Evolutionary conservation across 2,329 filamentous ascomycete genomes (phyloP).

Genomic region (Pseudogymnoascus sp.): DNA sequence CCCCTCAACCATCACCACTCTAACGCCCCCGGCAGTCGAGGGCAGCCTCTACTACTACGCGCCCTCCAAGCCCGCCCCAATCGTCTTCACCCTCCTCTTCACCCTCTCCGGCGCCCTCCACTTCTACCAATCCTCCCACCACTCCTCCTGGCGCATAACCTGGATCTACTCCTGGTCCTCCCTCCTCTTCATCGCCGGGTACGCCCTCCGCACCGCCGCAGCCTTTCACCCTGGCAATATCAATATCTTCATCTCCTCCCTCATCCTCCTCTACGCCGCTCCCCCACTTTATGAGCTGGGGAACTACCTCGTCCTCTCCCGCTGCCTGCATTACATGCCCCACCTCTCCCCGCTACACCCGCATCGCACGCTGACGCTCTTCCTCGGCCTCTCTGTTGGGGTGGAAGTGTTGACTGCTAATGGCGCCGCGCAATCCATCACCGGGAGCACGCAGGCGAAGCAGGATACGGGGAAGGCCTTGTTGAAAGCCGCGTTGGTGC

Average conservation of each 20-base stretch:
- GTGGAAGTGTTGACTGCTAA: slow-evolving; percentile 41
- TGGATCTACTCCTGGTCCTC: slow-evolving; percentile 45
- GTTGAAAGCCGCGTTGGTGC: slow-evolving; percentile 40
- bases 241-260: slow-evolving; percentile 37
- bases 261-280: slow-evolving; percentile 24
- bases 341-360: slow-evolving; percentile 46
- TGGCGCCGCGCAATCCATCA: slow-evolving; percentile 42
- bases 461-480: slow-evolving; percentile 37
- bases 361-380: slow-evolving; percentile 37
- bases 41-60: slow-evolving; percentile 39
- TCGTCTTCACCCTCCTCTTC: slow-evolving; percentile 43
- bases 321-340: slow-evolving; percentile 52
- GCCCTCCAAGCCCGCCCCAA: slow-evolving; percentile 45
- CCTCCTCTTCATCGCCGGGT: slow-evolving; percentile 46
- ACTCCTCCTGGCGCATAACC: slow-evolving; percentile 48
- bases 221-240: slow-evolving; percentile 41
- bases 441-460: slow-evolving; percentile 29
- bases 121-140: slow-evolving; percentile 45
- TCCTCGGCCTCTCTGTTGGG: slow-evolving; percentile 37
- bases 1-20: neutral
- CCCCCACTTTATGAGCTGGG: slow-evolving; percentile 49
- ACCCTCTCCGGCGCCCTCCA: slow-evolving; percentile 38
- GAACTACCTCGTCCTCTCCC: slow-evolving; percentile 53
- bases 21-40: slow-evolving; percentile 16
- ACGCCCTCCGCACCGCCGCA: slow-evolving; percentile 43